Conservation (phyloP, 768 basidiomycete genomes). For the Hypholoma fasciculare region DNA sequence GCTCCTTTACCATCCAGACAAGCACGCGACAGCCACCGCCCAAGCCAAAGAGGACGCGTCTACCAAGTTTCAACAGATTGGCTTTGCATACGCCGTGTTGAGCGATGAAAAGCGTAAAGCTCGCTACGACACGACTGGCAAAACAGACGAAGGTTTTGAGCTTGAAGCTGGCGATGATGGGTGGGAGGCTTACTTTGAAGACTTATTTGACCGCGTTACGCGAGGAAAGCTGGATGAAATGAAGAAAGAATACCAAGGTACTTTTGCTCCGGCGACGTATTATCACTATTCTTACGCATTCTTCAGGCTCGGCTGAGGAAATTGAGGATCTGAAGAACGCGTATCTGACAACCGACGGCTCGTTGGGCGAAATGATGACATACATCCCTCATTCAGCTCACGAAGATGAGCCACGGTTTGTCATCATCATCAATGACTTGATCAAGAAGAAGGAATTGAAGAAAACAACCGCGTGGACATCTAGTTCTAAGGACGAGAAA, state of each 20-base stretch:
- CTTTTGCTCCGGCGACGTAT: background rate
- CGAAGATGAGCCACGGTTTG: slow-evolving; percentile 85
- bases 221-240: slow-evolving; percentile 86
- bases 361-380: slow-evolving; percentile 79
- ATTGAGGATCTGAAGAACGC: slow-evolving; percentile 73
- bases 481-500: slow-evolving; percentile 77
- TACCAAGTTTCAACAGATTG: slow-evolving; percentile 88
- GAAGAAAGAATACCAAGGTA: slow-evolving; percentile 94
- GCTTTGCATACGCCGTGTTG: slow-evolving; percentile 91
- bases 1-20: slow-evolving; percentile 87
- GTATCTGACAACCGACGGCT: slow-evolving; percentile 72
- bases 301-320: slow-evolving; percentile 83
- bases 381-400: slow-evolving; percentile 83
- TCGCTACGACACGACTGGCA: slow-evolving; percentile 84
- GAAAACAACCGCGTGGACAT: slow-evolving; percentile 61
- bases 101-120: slow-evolving; percentile 73
- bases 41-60: slow-evolving; percentile 65
- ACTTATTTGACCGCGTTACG: slow-evolving; percentile 85
- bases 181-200: slow-evolving; percentile 96
- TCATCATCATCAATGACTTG: slow-evolving; percentile 63
- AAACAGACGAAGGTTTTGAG: slow-evolving; percentile 78
- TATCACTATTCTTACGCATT: background rate
- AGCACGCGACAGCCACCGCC: slow-evolving; percentile 64
- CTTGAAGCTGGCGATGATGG: slow-evolving; percentile 76
- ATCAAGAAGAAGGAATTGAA: slow-evolving; percentile 64